Base-by-base conservation (phyloP, 345 rosid species). In the Dipteronia sinensis region DNA sequence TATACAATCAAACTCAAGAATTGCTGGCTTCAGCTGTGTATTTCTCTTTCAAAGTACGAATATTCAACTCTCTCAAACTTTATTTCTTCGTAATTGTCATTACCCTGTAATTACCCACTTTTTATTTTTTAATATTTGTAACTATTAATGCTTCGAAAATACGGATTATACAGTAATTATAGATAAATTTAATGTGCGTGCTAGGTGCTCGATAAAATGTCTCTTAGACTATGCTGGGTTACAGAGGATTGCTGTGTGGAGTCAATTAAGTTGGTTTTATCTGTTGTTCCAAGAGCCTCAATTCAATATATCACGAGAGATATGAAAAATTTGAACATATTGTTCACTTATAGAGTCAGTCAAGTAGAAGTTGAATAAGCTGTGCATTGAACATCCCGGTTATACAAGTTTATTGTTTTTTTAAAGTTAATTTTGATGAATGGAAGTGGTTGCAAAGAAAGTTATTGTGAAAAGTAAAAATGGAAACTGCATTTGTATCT, bases 171-270 rank as follows among this genome's bases (percentile, higher is more conserved):
- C 10, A 2, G 23, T 56, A 20, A 8, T 20, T 56, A n/a, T 1
- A 5, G 19, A 56, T 56, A 16, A 31, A 3, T 40, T 10, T 34
- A 4, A 1, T 0, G 2, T 42, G 79, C 81, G 20, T 77, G 59
- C 72, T 40, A 79, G 10, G 0, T 82, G 89, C 31, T 84, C 75
- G 86, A 84, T 74, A 40, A 70, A 82, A 84, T 76, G 67, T 62
- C 83, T 46, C 78, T 81, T 22, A 65, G 34, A 51, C 38, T 71
- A 15, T 29, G 16, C 42, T 66, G 63, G 42, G 40, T 68, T 56
- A 7, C 15, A 7, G 7, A 25, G 23, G 34, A 7, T 51, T 51
- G 56, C 8, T 51, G 15, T 51, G 4, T 49, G 23, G 31, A 51
- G 1, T 3, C 10, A 8, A 12, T 49, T 49, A 16, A 15, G 40